Percentiles rank a stretch among this genome's conserved stretches.
Conservation (phyloP, 441 rosid genomes). For the Syzygium malaccense region DNA sequence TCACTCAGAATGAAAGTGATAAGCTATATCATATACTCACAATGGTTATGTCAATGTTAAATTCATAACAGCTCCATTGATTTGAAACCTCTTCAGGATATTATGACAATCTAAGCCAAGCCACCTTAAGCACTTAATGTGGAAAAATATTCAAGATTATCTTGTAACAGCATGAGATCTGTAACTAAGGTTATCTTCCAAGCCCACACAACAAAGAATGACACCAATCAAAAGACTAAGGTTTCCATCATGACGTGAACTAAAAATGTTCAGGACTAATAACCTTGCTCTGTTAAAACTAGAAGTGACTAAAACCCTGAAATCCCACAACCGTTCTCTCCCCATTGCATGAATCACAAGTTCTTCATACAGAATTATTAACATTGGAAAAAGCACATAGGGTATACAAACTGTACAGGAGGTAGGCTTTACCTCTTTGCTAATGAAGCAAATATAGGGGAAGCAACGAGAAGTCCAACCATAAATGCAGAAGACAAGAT, state of each 20-base stretch:
- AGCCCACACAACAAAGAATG: not conserved
- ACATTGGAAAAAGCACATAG: not conserved
- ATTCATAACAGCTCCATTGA: not conserved
- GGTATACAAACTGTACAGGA: not conserved
- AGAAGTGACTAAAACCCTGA: not conserved
- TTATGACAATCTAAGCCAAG: not conserved
- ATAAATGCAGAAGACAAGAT: slow-evolving; percentile 88
- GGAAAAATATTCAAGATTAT: not conserved
- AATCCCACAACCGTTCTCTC: not conserved
- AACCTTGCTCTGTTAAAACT: not conserved
- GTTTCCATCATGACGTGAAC: not conserved
- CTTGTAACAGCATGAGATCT: not conserved
- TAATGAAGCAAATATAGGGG: slow-evolving; percentile 88
- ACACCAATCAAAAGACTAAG: not conserved
- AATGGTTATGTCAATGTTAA: not conserved
- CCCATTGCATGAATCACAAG: not conserved
- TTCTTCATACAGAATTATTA: not conserved
- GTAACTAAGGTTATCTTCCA: not conserved
- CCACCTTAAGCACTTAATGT: not conserved
- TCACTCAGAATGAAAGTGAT: not conserved
- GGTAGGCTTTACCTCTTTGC: slow-evolving; percentile 57
- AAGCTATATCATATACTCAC: not conserved
- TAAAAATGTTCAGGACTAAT: not conserved
- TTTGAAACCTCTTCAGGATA: not conserved
- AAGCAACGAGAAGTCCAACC: slow-evolving; percentile 94